Percentiles rank a stretch among this genome's conserved stretches.
These are phyloP conservation scores for Malassezia sympodialis DNA, from an alignment of 1,284 basidiomycete species.

Conservation along the genomic window DNA sequence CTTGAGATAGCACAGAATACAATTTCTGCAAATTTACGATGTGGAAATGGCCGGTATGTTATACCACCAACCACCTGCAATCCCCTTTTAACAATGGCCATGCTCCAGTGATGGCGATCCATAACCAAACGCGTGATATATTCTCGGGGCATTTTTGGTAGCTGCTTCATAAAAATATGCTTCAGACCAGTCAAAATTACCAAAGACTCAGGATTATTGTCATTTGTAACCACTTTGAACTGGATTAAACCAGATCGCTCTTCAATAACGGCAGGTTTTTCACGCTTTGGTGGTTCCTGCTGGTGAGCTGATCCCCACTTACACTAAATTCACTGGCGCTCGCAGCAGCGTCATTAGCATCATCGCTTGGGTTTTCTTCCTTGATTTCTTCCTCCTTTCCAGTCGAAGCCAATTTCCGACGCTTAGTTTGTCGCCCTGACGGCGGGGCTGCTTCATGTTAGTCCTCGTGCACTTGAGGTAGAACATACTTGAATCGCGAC, in stretches of 20 bases:
- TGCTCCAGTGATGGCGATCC: slow-evolving; percentile 76
- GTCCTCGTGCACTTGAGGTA: neutral
- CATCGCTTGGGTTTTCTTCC: neutral
- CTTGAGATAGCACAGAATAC: slow-evolving; percentile 97
- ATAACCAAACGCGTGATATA: slow-evolving; percentile 94
- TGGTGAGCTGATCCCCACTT: neutral
- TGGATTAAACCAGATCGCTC: slow-evolving; percentile 73
- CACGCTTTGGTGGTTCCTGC: slow-evolving; percentile 23
- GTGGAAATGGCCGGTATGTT: slow-evolving; percentile 90
- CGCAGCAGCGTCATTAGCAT: neutral
- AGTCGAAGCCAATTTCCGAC: neutral
- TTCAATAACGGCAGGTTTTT: slow-evolving; percentile 63
- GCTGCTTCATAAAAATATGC: slow-evolving; percentile 90
- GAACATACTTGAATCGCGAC: neutral
- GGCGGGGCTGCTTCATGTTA: neutral
- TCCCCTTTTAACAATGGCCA: slow-evolving; percentile 91
- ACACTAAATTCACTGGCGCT: slow-evolving; percentile 7
- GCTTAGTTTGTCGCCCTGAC: neutral
- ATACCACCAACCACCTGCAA: slow-evolving; percentile 96
- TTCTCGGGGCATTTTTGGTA: slow-evolving; percentile 98
- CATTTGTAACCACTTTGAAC: slow-evolving; percentile 76
- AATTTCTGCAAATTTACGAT: slow-evolving; percentile 91
- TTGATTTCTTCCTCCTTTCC: neutral
- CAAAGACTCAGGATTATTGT: slow-evolving; percentile 58
- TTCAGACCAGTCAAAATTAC: slow-evolving; percentile 88